Base-by-base conservation (phyloP, 2,329 filamentous ascomycete genomes). In the Fusarium zealandicum region DNA sequence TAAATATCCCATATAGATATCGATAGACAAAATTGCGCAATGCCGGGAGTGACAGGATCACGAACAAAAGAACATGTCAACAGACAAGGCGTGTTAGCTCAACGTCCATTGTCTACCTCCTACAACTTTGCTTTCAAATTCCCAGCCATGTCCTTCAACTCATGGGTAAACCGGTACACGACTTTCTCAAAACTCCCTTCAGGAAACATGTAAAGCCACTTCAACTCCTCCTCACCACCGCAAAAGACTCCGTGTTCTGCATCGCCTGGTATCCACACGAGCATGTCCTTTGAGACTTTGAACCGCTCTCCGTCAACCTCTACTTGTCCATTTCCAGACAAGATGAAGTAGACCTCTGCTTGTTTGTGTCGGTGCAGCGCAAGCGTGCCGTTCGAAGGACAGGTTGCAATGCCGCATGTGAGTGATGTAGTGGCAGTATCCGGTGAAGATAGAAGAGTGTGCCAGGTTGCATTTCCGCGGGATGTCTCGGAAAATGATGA, bases 341-440 rank as follows among this genome's bases (percentile, higher is more conserved):
- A 25, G 4, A 69, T 46, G 42, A 63, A 69, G 37, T 69, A 69
- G 3, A 69, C 51, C 31, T 69, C 67, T 13, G 67, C 51, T 35
- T 69, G 67, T 5, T 53, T 54, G 30, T 69, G 67, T 8, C 57
- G 59, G 31, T 69, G 67, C 6, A 68, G 57, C 6, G 65, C 59
- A 5, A 69, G 51, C 0, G 43, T 42, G 2, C 67, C 67, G 8
- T 50, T 45, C 1, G 51, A 27, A 6, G 67, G 59, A 22, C 67
- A 69, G n/a, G 47, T 56, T 1, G 64, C 67, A 11, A 67, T 56
- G 6, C 65, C 65, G 2, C 45, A 48, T 17, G 58, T 60, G 11
- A 67, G 28, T 1, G 58, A 57, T 7, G 40, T 33, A 0, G 56
- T 52, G 8, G 36, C 16, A 1, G 64, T 67, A 22, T 16, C 37